These are phyloP conservation scores for Blastomyces silverae DNA, from an alignment of 2,329 filamentous ascomycete genomes.

Conservation along the genomic window DNA sequence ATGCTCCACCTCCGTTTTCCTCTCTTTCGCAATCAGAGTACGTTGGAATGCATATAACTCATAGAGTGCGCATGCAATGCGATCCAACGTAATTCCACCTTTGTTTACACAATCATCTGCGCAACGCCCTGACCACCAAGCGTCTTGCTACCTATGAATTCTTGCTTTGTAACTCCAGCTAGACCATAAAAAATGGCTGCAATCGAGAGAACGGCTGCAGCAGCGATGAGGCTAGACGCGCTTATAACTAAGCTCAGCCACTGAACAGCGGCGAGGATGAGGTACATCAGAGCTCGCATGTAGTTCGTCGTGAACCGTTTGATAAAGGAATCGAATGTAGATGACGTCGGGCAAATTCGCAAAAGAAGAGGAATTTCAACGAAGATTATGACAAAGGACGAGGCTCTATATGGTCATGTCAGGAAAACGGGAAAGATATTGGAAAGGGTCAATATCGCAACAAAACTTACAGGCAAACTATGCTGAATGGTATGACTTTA, in stretches of 20 bases:
- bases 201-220: slow-evolving; percentile 70
- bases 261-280: slow-evolving; percentile 70
- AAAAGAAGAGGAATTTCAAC: slow-evolving; percentile 89
- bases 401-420: slow-evolving; percentile 54
- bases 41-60: no score
- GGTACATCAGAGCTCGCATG: slow-evolving; percentile 86
- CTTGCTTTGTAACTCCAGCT: slow-evolving; percentile 41
- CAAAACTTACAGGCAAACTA: slow-evolving; percentile 49
- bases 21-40: not conserved
- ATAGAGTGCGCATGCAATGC: not conserved
- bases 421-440: slow-evolving; percentile 23
- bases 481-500: slow-evolving; percentile 55
- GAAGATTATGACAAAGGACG: slow-evolving; percentile 69
- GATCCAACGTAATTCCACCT: not conserved
- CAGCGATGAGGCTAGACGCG: slow-evolving; percentile 71
- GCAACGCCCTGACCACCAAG: slow-evolving; percentile 87
- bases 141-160: slow-evolving; percentile 69
- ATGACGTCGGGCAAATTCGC: slow-evolving; percentile 92
- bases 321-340: slow-evolving; percentile 80
- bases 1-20: not conserved
- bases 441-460: slow-evolving; percentile 16
- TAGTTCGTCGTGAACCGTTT: slow-evolving; percentile 93
- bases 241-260: slow-evolving; percentile 67
- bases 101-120: slow-evolving; percentile 82
- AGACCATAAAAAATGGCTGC: slow-evolving; percentile 69